Base-by-base conservation (phyloP, 2,329 filamentous ascomycete genomes). In the Aurifilum marmelostoma region DNA sequence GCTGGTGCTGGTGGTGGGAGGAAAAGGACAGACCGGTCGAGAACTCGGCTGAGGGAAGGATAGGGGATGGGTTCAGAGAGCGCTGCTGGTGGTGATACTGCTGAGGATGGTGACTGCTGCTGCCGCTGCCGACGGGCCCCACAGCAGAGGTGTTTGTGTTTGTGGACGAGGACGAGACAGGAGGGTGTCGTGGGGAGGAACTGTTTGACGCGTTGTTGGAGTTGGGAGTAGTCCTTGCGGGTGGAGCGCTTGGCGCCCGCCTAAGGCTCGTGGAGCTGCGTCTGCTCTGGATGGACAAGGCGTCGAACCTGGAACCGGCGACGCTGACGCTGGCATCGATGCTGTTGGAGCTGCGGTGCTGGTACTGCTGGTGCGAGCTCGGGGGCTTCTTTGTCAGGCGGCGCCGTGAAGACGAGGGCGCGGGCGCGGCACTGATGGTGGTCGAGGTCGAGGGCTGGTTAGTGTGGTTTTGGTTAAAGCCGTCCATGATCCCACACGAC, bases 361-460 rank as follows among this genome's bases (percentile, higher is more conserved):
- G 79, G 41, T 73, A 70, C 56, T 82, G 80, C 73, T 83, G 80
- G 52, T 74, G 72, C 58, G 81, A 80, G 63, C 85, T 79, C 29
- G 83, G 86, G 68, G 86, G 86, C 78, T 88, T 88, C 82, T 91
- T 90, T 76, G 86, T 86, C 73, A 91, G 85, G 77, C 81, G 84
- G 80, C 87, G 87, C 80, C 88, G 87, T 73, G 86, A 83, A 70
- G 83, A 84, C 75, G 75, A 80, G 80, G 80, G 80, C 80, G 81
- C 80, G 76, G 80, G 77, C 73, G 79, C 11, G 52, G 24, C 27
- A 60, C 39, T 60, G 54, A 47, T 63, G 61, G 41, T 43, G 54
- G 54, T 66, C 39, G 64, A 66, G n/a, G 54, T 43, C 5, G 56
- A 66, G 63, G 50, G 27, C 24, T 29, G 75, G 76, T 66, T 69